These are phyloP conservation scores for Quercus bicolor DNA, from an alignment of 306 rosid species.

Conservation along the genomic window DNA sequence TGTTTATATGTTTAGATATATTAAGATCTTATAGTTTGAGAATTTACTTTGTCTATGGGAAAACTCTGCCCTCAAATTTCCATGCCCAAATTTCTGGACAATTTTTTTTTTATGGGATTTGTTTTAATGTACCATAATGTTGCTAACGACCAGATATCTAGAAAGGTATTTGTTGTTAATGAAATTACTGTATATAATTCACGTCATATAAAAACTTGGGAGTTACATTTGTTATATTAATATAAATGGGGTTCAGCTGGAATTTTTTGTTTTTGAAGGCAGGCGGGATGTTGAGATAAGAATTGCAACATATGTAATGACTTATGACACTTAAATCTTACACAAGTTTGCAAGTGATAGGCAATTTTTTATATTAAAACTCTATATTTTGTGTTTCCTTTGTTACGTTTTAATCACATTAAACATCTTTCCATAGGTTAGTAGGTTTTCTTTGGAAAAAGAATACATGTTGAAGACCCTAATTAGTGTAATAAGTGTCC, in stretches of 20 bases:
- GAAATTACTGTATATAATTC: neutral
- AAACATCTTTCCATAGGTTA: neutral
- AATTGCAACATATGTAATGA: neutral
- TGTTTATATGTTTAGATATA: neutral
- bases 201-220: neutral
- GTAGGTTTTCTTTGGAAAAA: neutral
- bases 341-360: neutral
- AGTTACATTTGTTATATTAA: neutral
- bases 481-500: no score
- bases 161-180: neutral
- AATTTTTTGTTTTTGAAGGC: neutral
- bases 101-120: neutral
- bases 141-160: neutral
- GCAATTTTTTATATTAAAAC: neutral
- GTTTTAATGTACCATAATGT: neutral
- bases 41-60: no score
- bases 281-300: neutral
- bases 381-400: neutral
- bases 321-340: neutral
- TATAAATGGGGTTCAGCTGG: neutral
- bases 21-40: neutral
- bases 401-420: neutral
- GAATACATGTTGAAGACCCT: no score
- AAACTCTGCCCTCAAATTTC: no score
- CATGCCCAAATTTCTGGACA: neutral